These are phyloP conservation scores for Fraxinus sp. DNA, from an alignment of 305 asterid species.

Conservation along the genomic window DNA sequence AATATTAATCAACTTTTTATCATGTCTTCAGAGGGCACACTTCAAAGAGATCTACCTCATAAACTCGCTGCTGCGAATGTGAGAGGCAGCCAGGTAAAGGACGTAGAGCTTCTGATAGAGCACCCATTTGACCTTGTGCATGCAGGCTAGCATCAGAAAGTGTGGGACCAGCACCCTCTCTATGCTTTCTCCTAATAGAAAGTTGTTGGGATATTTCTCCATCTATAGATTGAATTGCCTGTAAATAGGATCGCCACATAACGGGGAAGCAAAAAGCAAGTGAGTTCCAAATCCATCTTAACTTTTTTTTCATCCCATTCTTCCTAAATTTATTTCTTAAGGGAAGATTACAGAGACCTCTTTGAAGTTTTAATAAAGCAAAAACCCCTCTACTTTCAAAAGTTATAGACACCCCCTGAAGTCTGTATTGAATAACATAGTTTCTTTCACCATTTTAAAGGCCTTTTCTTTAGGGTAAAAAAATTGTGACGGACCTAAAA, in stretches of 20 bases:
- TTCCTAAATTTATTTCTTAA: background rate
- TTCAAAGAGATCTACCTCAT: slow-evolving; percentile 59
- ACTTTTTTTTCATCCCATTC: background rate
- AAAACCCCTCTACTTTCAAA: background rate
- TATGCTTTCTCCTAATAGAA: slow-evolving; percentile 67
- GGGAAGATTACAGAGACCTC: background rate
- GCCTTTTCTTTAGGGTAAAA: background rate
- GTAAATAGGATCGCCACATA: slow-evolving; percentile 22
- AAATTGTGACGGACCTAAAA: background rate
- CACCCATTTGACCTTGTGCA: slow-evolving; percentile 74
- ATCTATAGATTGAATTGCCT: slow-evolving; percentile 96
- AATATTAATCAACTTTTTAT: slow-evolving; percentile 7
- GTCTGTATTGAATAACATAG: background rate
- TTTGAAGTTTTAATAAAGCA: background rate
- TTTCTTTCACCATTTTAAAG: background rate
- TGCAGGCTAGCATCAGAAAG: slow-evolving; percentile 66
- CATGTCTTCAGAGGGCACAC: slow-evolving; percentile 10
- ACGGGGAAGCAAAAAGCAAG: background rate
- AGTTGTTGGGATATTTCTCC: slow-evolving; percentile 86
- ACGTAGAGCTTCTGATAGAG: slow-evolving; percentile 88
- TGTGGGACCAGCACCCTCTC: slow-evolving; percentile 74
- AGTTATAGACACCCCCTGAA: background rate
- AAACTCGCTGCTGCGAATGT: slow-evolving; percentile 90
- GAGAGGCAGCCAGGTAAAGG: slow-evolving; percentile 95
- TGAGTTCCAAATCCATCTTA: slow-evolving; percentile 15